phyloP scores from a whole-genome alignment of 164 flowering plant genomes.

The Dillenia turbinata region DNA sequence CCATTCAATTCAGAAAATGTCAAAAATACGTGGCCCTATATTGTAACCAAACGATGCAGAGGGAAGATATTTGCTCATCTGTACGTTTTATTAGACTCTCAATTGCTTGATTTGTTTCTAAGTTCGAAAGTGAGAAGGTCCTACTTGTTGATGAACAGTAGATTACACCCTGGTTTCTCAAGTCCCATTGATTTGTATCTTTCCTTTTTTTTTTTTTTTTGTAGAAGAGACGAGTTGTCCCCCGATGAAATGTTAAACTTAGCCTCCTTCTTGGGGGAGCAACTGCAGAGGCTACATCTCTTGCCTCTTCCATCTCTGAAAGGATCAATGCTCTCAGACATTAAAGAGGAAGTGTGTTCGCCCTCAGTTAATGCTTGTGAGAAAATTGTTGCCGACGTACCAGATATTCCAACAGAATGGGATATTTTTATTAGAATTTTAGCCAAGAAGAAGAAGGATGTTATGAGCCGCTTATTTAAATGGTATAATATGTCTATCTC shows the following conservation, averaged over 20 bases:
- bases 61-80: conserved; percentile 76
- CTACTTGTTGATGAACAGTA: not conserved
- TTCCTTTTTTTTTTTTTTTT: conserved; percentile 12
- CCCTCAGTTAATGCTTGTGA: conserved; percentile 13
- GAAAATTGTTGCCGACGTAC: conserved; percentile 14
- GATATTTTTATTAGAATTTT: conserved; percentile 45
- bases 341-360: conserved; percentile 9
- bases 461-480: conserved; percentile 46
- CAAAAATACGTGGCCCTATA: conserved; percentile 66
- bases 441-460: conserved; percentile 41
- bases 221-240: conserved; percentile 67
- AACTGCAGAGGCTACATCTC: conserved; percentile 69
- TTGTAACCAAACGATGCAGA: conserved; percentile 73
- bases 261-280: conserved; percentile 86
- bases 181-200: not conserved
- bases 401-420: conserved; percentile 52
- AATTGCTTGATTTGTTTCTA: conserved; percentile 3
- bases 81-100: conserved; percentile 41
- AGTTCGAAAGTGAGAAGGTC: conserved; percentile 2
- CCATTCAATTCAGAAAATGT: conserved; percentile 20
- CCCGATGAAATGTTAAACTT: conserved; percentile 50
- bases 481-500: conserved; percentile 42
- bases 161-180: no score
- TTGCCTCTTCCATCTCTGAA: conserved; percentile 55
- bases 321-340: conserved; percentile 12